These are phyloP conservation scores for Huiozyma sinensis DNA, from an alignment of 805 yeast genomes.

Conservation along the genomic window DNA sequence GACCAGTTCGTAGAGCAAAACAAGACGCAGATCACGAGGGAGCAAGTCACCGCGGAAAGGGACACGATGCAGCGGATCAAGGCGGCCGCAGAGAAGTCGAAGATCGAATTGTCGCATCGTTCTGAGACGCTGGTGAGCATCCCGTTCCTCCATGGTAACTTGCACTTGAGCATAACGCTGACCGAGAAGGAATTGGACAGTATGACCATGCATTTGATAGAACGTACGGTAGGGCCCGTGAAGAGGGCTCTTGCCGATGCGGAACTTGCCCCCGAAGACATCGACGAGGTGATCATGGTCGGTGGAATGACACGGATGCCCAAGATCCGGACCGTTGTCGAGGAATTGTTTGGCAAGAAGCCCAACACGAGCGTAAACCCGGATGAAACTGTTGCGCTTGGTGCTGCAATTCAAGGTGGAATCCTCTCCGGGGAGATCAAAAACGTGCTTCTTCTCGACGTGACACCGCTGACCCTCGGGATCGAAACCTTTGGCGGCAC, in stretches of 20 bases:
- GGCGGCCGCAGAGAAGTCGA: conserved; percentile 70
- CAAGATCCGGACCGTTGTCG: conserved; percentile 54
- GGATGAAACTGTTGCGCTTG: conserved; percentile 88
- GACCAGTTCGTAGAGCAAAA: conserved; percentile 45
- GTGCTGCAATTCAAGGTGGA: conserved; percentile 88
- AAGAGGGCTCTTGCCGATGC: conserved; percentile 69
- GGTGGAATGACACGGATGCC: conserved; percentile 95
- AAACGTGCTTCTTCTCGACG: conserved; percentile 69
- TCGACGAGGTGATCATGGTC: conserved; percentile 66
- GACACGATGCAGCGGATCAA: conserved; percentile 62
- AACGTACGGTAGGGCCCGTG: conserved; percentile 62
- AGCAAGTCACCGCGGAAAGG: conserved; percentile 34
- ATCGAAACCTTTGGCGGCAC: conserved; percentile 81
- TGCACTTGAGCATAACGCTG: conserved; percentile 47
- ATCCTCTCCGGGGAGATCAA: conserved; percentile 73
- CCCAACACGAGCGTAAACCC: conserved; percentile 73
- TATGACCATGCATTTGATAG: conserved; percentile 54
- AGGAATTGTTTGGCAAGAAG: conserved; percentile 41
- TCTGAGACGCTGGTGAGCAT: conserved; percentile 50
- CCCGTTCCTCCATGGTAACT: conserved; percentile 56
- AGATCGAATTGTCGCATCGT: conserved; percentile 64
- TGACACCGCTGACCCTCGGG: conserved; percentile 73
- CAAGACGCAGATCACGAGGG: conserved; percentile 29
- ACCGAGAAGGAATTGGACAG: conserved; percentile 60
- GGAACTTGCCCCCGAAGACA: conserved; percentile 48